These are phyloP conservation scores for Pecoramyces ruminantium DNA, from an alignment of 192 early-diverging fungal genomes.

Conservation along the genomic window DNA sequence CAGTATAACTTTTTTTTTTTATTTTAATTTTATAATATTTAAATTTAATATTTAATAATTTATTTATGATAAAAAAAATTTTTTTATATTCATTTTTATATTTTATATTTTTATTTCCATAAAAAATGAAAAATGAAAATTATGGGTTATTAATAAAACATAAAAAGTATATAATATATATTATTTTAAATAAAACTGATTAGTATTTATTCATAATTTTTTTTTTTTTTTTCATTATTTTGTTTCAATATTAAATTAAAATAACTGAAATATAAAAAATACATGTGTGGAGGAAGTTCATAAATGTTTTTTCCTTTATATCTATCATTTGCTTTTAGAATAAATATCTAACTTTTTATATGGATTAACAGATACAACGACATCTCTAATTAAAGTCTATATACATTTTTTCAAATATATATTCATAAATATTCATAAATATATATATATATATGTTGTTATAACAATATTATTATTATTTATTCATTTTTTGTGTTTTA, in stretches of 20 bases:
- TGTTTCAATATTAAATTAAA: no score
- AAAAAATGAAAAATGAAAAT: no score
- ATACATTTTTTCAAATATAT: no score
- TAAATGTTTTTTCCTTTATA: not conserved
- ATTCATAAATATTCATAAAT: no score
- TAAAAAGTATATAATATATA: no score
- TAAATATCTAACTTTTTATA: constrained; percentile 92
- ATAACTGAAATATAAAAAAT: not conserved
- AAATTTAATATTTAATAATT: not conserved
- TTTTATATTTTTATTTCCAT: no score
- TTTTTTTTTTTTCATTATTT: no score
- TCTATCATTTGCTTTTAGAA: constrained; percentile 60
- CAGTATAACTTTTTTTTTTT: constrained; percentile 42
- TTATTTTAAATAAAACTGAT: no score
- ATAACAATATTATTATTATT: no score
- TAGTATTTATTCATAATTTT: not conserved
- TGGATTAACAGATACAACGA: constrained; percentile 78
- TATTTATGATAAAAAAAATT: not conserved
- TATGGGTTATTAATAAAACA: no score
- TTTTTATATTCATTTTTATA: not conserved
- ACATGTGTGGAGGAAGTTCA: not conserved
- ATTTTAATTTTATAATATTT: constrained; percentile 12
- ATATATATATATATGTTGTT: no score
- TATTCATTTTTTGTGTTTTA: no score
- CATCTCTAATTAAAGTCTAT: constrained; percentile 30